phyloP scores from a whole-genome alignment of 208 protist species.

The Leishmania amazonensis region DNA sequence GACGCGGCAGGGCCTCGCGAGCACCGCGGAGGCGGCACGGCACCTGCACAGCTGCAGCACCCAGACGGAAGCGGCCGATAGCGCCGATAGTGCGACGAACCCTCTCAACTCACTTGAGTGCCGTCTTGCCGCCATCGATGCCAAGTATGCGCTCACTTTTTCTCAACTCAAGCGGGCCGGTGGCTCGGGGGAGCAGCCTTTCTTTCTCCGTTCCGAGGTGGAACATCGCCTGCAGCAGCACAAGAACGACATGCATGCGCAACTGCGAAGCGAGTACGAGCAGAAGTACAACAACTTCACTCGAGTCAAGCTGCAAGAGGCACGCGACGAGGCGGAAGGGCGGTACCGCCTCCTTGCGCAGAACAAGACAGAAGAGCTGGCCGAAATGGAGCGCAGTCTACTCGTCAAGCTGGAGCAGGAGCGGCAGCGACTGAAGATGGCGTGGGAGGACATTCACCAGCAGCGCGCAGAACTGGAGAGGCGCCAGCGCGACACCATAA shows the following conservation, averaged over 20 bases:
- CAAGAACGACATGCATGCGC: slow-evolving; percentile 68
- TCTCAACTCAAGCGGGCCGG: slow-evolving; percentile 47
- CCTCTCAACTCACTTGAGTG: slow-evolving; percentile 73
- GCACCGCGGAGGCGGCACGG: slow-evolving; percentile 7
- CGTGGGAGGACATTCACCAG: slow-evolving; percentile 66
- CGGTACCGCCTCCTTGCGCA: slow-evolving; percentile 53
- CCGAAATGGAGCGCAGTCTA: slow-evolving; percentile 57
- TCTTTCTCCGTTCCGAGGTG: slow-evolving; percentile 69
- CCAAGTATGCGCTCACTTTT: slow-evolving; percentile 84
- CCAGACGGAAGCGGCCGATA: slow-evolving; percentile 53
- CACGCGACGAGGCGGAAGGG: slow-evolving; percentile 50
- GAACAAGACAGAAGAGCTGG: slow-evolving; percentile 71
- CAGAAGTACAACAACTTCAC: slow-evolving; percentile 73
- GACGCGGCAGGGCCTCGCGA: slow-evolving; percentile 10
- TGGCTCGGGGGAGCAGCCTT: slow-evolving; percentile 29
- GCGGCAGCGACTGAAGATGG: slow-evolving; percentile 52
- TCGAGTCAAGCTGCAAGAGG: slow-evolving; percentile 55
- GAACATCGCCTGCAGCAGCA: slow-evolving; percentile 78
- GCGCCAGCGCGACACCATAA: slow-evolving; percentile 49
- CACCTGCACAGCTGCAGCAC: slow-evolving; percentile 52
- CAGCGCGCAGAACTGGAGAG: slow-evolving; percentile 64
- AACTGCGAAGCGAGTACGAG: slow-evolving; percentile 77
- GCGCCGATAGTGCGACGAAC: slow-evolving; percentile 25
- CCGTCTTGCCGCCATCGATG: slow-evolving; percentile 85
- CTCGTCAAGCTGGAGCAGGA: slow-evolving; percentile 68